Conservation (phyloP, 2,329 filamentous ascomycete species). For the Thelonectria blattea region DNA sequence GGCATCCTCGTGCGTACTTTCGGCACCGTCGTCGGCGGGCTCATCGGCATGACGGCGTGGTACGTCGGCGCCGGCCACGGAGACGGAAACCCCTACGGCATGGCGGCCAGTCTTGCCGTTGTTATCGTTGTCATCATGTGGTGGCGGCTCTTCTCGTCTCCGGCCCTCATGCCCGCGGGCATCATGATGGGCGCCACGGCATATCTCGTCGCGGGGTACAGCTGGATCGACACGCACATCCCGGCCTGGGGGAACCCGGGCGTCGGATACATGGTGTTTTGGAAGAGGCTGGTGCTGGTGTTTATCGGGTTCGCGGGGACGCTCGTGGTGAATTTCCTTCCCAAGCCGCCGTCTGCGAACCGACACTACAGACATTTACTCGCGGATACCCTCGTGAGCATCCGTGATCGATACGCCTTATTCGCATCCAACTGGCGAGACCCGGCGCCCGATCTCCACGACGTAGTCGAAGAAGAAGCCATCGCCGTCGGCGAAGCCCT, state of each 20-base stretch:
- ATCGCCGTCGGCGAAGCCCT: slow-evolving; percentile 13
- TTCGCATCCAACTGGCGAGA: slow-evolving; percentile 18
- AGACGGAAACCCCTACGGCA: slow-evolving; percentile 22
- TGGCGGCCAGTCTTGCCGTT: slow-evolving; percentile 28
- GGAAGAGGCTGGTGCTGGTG: slow-evolving; percentile 16
- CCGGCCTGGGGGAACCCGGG: slow-evolving; percentile 24
- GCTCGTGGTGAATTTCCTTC: slow-evolving; percentile 17
- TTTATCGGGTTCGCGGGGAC: slow-evolving; percentile 12
- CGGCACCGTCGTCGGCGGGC: slow-evolving; percentile 14
- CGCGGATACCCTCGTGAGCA: slow-evolving; percentile 14
- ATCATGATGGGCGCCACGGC: slow-evolving; percentile 32
- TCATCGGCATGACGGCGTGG: slow-evolving; percentile 13
- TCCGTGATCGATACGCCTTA: slow-evolving; percentile 18
- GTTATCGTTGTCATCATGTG: slow-evolving; percentile 29
- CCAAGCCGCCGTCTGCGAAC: slow-evolving; percentile 20
- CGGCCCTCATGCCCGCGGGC: slow-evolving; percentile 24
- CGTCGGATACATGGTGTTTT: slow-evolving; percentile 19
- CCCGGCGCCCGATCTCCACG: slow-evolving; percentile 11
- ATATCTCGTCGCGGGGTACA: slow-evolving; percentile 29
- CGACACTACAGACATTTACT: slow-evolving; percentile 14
- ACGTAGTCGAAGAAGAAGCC: slow-evolving; percentile 13
- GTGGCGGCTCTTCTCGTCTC: slow-evolving; percentile 29
- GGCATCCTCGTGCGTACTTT: slow-evolving; percentile 19
- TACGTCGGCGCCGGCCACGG: slow-evolving; percentile 18
- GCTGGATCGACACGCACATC: slow-evolving; percentile 31